phyloP scores from a whole-genome alignment of 176 grass and related monocot genomes.

The Hyparrhenia diplandra region DNA sequence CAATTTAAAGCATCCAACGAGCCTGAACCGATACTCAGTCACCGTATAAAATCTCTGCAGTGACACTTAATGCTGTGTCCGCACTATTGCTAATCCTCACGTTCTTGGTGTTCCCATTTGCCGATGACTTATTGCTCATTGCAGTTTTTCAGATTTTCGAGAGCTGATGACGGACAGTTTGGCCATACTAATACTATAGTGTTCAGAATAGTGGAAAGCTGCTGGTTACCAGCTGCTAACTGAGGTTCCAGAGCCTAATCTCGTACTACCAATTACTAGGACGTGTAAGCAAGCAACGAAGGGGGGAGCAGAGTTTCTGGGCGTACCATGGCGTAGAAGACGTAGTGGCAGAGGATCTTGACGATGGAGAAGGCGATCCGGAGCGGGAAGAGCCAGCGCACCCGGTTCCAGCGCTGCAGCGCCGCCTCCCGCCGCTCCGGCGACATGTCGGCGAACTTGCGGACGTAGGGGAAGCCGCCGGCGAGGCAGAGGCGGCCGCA shows the following conservation, averaged over 20 bases:
- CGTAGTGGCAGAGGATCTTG: slow-evolving; percentile 62
- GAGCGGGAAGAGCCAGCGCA: slow-evolving; percentile 44
- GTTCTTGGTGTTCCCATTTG: not conserved
- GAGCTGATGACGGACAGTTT: not conserved
- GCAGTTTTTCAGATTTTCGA: not conserved
- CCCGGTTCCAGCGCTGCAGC: slow-evolving; percentile 58
- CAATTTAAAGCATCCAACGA: slow-evolving; percentile 16
- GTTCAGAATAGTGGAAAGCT: not conserved
- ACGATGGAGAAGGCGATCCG: slow-evolving; percentile 51
- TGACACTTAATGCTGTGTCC: slow-evolving; percentile 3
- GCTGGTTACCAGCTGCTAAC: not conserved
- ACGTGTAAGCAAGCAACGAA: no score
- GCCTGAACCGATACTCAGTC: not conserved
- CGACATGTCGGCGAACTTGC: slow-evolving; percentile 68
- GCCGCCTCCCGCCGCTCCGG: slow-evolving; percentile 44
- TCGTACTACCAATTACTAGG: not conserved
- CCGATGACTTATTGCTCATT: not conserved
- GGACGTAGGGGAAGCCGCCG: slow-evolving; percentile 48
- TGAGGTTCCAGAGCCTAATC: not conserved
- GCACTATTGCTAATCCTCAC: not conserved
- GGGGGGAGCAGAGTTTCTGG: not conserved
- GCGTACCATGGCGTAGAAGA: slow-evolving; percentile 74
- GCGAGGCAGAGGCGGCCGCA: slow-evolving; percentile 46
- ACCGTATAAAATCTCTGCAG: not conserved
- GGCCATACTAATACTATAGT: not conserved